Evolutionary conservation across 2,329 filamentous ascomycete species (phyloP).

Genomic region (Sporothrix globosa): DNA sequence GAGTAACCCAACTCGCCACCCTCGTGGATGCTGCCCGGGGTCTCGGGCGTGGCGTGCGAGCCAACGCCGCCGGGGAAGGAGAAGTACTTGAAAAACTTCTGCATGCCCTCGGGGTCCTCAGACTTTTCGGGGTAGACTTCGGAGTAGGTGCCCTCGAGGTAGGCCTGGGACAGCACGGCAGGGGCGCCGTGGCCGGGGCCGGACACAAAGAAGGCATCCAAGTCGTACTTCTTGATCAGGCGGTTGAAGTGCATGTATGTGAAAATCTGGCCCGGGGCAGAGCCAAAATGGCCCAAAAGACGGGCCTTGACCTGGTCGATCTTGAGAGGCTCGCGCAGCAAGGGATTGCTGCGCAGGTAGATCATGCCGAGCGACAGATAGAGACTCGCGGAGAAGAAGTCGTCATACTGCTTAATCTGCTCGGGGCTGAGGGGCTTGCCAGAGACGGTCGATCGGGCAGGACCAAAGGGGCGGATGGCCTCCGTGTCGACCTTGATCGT

Average conservation of each 20-base stretch:
- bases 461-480: slow-evolving; percentile 66
- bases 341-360: slow-evolving; percentile 73
- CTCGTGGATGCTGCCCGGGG: slow-evolving; percentile 75
- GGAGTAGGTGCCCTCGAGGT: slow-evolving; percentile 75
- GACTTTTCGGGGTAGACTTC: slow-evolving; percentile 77
- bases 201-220: slow-evolving; percentile 73
- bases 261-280: slow-evolving; percentile 78
- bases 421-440: slow-evolving; percentile 65
- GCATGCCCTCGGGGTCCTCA: slow-evolving; percentile 68
- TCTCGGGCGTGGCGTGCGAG: slow-evolving; percentile 77
- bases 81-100: slow-evolving; percentile 80
- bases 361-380: slow-evolving; percentile 81
- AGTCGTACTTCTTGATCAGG: slow-evolving; percentile 76
- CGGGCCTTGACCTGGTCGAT: slow-evolving; percentile 73
- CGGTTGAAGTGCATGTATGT: slow-evolving; percentile 83
- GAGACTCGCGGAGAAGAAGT: slow-evolving; percentile 73
- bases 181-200: slow-evolving; percentile 79
- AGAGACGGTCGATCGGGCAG: slow-evolving; percentile 66
- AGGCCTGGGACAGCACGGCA: slow-evolving; percentile 74
- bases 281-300: slow-evolving; percentile 77
- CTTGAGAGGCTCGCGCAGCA: slow-evolving; percentile 70
- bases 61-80: slow-evolving; percentile 80
- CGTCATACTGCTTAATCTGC: slow-evolving; percentile 69
- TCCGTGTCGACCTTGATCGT: slow-evolving; percentile 47
- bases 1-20: slow-evolving; percentile 83